A percentile compares a stretch with the other conserved stretches of the same genome.
phyloP scores from a whole-genome alignment of 2,329 filamentous ascomycete genomes.

The Beauveria australis region DNA sequence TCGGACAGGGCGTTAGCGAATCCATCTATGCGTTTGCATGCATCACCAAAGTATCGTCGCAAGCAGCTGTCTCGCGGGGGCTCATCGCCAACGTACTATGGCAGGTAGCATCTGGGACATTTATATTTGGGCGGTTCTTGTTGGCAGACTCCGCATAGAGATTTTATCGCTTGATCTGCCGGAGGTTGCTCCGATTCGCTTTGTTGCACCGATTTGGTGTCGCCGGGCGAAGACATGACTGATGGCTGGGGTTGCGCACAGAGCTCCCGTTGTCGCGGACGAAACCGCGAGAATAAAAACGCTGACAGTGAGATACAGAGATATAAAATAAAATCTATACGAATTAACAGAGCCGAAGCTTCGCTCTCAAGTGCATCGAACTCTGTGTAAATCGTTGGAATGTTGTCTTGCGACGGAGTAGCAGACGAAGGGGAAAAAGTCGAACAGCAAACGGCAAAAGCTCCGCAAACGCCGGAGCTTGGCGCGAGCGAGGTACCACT shows the following conservation, averaged over 20 bases:
- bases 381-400: no score
- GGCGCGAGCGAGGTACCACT: background rate
- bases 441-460: no score
- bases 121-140: constrained; percentile 50
- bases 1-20: constrained; percentile 10
- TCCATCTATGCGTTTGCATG: no score
- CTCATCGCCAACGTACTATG: constrained; percentile 41
- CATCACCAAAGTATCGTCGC: no score
- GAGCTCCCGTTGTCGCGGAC: no score
- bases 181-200: background rate
- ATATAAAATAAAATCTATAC: no score
- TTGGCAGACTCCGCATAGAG: constrained; percentile 44
- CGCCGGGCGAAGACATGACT: background rate
- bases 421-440: background rate
- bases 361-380: no score
- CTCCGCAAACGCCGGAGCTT: no score
- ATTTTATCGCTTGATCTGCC: background rate
- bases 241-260: background rate
- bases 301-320: background rate
- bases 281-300: background rate
- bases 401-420: background rate
- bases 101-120: constrained; percentile 48
- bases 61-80: no score
- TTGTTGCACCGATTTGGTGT: background rate
- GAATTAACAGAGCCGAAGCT: no score